Base-by-base conservation (phyloP, 1,284 basidiomycete species). In the Cryptococcus floricola region DNA sequence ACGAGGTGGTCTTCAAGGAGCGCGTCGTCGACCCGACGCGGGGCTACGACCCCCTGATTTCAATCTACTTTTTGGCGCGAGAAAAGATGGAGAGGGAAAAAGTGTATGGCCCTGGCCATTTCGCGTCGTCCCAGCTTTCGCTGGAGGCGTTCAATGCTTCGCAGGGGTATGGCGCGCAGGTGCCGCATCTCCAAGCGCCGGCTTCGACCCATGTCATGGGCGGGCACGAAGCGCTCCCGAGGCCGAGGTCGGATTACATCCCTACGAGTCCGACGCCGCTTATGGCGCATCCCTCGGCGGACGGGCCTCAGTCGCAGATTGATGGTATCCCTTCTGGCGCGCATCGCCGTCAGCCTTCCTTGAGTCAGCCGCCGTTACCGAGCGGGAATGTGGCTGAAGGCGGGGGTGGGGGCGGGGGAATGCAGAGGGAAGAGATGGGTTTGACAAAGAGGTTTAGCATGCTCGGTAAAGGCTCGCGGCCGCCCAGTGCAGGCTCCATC, bases 41-140 rank as follows among this genome's bases (percentile, higher is more conserved):
- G 52, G 94, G 92, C 3, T 98, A 91, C 78, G 92, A 98, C 74
- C 94, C 93, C 0, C 82, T 98, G 37, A 83, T 98, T 53, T 94
- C 92, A 25, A 96, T 98, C 77, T 98, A 98, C 74, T 98, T 88
- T 79, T 84, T 98, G 18, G 91, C 95, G 2, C 81, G 88, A 54
- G 95, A 98, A 79, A 97, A 97, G 81, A 83, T 94, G 73, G 93
- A 98, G 69, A 82, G 95, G 50, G 94, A 98, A 68, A 83, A 84
- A 56, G 88, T 98, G 4, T 98, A 93, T 75, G 95, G 95, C 0
- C 86, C 88, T 1, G 92, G 91, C 2, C 87, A 91, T 64, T 98
- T 98, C 76, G 95, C 95, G 2, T 91, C 85, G 53, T 97, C 93
- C 1, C 91, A 93, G 67, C 77, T 93, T 19, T 82, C 81, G 4